Percentiles rank a stretch among this genome's conserved stretches.
phyloP scores from a whole-genome alignment of 2,329 filamentous ascomycete genomes.

The Madurella fahalii region DNA sequence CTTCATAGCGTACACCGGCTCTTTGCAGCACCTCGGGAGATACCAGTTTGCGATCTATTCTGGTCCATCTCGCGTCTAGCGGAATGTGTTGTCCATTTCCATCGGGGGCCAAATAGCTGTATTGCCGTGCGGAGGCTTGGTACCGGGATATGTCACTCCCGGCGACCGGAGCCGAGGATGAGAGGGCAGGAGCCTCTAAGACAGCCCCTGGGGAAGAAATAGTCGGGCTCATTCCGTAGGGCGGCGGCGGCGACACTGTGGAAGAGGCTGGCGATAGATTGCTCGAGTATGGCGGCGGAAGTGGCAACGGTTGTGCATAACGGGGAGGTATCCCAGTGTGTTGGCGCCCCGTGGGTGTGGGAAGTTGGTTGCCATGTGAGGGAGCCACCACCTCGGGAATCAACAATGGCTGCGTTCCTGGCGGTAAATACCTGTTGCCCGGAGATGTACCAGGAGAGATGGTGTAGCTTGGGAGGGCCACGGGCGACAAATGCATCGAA shows the following conservation, averaged over 20 bases:
- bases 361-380: slow-evolving; percentile 28
- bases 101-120: slow-evolving; percentile 50
- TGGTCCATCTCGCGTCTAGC: slow-evolving; percentile 56
- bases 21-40: slow-evolving; percentile 55
- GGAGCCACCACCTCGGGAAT: slow-evolving; percentile 17
- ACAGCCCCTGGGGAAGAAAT: slow-evolving; percentile 12
- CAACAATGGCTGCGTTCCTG: slow-evolving; percentile 33
- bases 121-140: slow-evolving; percentile 22
- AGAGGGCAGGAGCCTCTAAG: slow-evolving; percentile 23
- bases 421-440: slow-evolving; percentile 31
- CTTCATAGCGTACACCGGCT: slow-evolving; percentile 57
- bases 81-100: slow-evolving; percentile 54
- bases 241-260: slow-evolving; percentile 28
- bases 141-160: slow-evolving; percentile 19
- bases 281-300: slow-evolving; percentile 23
- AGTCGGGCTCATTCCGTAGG: slow-evolving; percentile 34
- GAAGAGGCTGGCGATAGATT: slow-evolving; percentile 7
- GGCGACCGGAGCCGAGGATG: slow-evolving; percentile 28
- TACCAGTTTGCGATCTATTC: slow-evolving; percentile 50
- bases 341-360: slow-evolving; percentile 32
- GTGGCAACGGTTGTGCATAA: slow-evolving; percentile 34
- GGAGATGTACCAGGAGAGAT: slow-evolving; percentile 36
- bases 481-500: slow-evolving; percentile 38
- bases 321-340: slow-evolving; percentile 38
- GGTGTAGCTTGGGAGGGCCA: slow-evolving; percentile 32